Conservation (phyloP, 139 green algal genomes). For the Tetradesmus lagerheimii region DNA sequence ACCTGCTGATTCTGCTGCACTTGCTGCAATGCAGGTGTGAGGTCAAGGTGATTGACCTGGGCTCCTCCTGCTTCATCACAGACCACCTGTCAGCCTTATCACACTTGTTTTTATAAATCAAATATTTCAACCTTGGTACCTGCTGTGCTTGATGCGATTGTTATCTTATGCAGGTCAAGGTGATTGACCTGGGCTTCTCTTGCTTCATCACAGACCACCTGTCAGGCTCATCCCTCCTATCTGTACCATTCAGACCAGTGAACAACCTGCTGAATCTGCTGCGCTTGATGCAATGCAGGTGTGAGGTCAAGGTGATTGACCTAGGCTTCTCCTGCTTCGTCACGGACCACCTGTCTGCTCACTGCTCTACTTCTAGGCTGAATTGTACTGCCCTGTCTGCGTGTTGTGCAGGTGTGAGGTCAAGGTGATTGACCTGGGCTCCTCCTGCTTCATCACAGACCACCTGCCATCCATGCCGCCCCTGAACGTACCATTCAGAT, state of each 20-base stretch:
- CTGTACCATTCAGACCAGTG: no score
- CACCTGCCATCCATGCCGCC: no score
- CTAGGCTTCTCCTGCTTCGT: constrained; percentile 93
- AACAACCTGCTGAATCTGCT: no score
- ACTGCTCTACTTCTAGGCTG: neutral
- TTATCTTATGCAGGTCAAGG: no score
- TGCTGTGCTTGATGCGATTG: no score
- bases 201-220: constrained; percentile 95
- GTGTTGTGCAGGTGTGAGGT: constrained; percentile 62
- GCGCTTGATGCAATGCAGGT: no score
- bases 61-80: constrained; percentile 92
- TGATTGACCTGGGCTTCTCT: constrained; percentile 93
- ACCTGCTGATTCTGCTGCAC: no score
- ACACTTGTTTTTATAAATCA: no score
- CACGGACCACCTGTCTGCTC: constrained; percentile 84
- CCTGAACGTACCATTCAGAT: no score
- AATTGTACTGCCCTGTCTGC: no score
- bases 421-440: constrained; percentile 97
- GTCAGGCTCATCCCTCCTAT: no score
- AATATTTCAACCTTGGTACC: no score
- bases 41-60: constrained; percentile 97
- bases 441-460: constrained; percentile 94
- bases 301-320: constrained; percentile 79
- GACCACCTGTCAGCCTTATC: constrained; percentile 94
- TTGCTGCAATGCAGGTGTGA: constrained; percentile 47